Evolutionary conservation across 1,139 yeast species (phyloP).

Genomic region (Diutina scorzettiae): DNA sequence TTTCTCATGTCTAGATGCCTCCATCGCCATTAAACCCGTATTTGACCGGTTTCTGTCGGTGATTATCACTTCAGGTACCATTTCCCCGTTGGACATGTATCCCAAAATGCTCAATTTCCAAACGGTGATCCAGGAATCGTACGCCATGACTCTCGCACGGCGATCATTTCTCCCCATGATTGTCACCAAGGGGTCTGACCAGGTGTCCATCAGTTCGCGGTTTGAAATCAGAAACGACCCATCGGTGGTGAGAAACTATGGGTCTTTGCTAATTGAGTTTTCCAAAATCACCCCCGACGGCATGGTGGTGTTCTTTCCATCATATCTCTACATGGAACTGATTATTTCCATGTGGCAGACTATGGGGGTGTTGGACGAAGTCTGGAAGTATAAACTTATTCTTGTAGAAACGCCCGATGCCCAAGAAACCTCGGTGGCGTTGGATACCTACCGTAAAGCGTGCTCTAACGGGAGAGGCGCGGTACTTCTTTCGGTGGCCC

Average conservation of each 20-base stretch:
- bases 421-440: constrained; percentile 90
- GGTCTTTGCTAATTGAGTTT: constrained; percentile 82
- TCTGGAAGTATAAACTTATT: constrained; percentile 92
- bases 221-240: constrained; percentile 97
- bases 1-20: constrained; percentile 92
- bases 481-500: constrained; percentile 87
- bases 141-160: constrained; percentile 89
- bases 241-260: constrained; percentile 92
- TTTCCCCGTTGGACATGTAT: constrained; percentile 96
- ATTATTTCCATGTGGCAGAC: constrained; percentile 97
- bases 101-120: constrained; percentile 94
- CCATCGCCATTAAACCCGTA: constrained; percentile 94
- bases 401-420: constrained; percentile 99
- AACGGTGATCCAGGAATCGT: constrained; percentile 89
- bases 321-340: constrained; percentile 93
- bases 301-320: constrained; percentile 93
- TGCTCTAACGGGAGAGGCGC: constrained; percentile 98
- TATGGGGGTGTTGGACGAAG: constrained; percentile 96
- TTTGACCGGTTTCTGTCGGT: constrained; percentile 92
- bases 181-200: constrained; percentile 95
- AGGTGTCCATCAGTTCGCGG: constrained; percentile 89
- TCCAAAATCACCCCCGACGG: constrained; percentile 97
- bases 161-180: constrained; percentile 90
- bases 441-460: constrained; percentile 92
- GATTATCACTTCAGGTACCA: constrained; percentile 93